A percentile compares a stretch with the other conserved stretches of the same genome.
These are phyloP conservation scores for Sporobolomyces phaffii DNA, from an alignment of 768 basidiomycete species.

Conservation along the genomic window DNA sequence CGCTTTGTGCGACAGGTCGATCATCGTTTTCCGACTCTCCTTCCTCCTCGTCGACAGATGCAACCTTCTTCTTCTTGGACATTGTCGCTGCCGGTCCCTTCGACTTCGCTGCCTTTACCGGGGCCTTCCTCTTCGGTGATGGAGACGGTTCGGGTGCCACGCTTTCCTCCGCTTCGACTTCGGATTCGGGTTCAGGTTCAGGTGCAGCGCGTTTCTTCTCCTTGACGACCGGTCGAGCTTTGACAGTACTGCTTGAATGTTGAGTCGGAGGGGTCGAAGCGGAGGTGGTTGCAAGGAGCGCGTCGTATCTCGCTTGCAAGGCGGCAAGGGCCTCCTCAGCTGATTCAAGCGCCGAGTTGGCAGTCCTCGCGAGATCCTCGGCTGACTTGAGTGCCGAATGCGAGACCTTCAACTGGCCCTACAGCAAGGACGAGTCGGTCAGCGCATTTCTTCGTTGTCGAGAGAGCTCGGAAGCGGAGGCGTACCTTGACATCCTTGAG, in stretches of 20 bases:
- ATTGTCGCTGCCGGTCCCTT: not conserved
- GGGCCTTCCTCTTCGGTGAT: too few relatives aligned
- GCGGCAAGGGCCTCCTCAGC: slow-evolving; percentile 3
- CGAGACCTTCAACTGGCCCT: slow-evolving; percentile 26
- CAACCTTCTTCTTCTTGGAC: slow-evolving; percentile 3
- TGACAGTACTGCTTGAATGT: slow-evolving; percentile 15
- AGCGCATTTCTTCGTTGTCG: not conserved
- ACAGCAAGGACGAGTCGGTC: not conserved
- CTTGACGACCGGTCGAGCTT: not conserved
- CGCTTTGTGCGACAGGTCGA: not conserved
- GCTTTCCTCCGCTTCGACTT: not conserved
- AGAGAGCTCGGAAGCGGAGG: too few relatives aligned
- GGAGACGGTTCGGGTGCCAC: not conserved
- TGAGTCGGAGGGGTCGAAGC: not conserved
- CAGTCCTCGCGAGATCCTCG: not conserved
- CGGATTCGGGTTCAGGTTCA: not conserved
- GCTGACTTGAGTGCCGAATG: slow-evolving; percentile 15
- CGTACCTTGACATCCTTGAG: slow-evolving; percentile 36
- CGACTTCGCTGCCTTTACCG: too few relatives aligned
- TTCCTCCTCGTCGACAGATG: not conserved
- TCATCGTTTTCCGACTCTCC: not conserved
- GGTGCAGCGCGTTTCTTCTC: slow-evolving; percentile 6
- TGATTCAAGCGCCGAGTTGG: not conserved
- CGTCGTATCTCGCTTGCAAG: not conserved
- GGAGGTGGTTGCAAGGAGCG: not conserved